Evolutionary conservation across 164 flowering plant genomes (phyloP).

Genomic region (Vitis labrusca): DNA sequence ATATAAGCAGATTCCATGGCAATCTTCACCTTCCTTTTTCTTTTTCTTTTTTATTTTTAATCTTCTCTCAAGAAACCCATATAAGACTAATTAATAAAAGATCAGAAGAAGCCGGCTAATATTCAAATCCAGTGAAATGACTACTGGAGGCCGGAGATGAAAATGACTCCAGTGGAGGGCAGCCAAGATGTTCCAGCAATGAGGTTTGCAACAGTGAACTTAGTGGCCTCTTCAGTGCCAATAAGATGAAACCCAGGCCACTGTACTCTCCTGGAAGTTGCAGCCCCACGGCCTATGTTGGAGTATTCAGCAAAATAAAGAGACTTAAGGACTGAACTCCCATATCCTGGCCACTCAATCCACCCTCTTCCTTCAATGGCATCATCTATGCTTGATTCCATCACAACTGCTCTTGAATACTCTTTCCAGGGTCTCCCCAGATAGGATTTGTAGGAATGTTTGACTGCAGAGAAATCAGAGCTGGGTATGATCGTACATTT

Average conservation of each 20-base stretch:
- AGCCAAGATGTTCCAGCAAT: constrained; percentile 42
- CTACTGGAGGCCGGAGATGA: constrained; percentile 25
- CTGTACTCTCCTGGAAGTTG: constrained; percentile 29
- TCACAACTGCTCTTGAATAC: constrained; percentile 48
- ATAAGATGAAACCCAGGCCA: constrained; percentile 50
- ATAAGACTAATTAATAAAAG: no score
- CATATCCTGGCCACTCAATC: constrained; percentile 37
- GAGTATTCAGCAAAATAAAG: constrained; percentile 46
- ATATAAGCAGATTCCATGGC: no score
- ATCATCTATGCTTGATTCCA: constrained; percentile 43
- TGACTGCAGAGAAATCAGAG: constrained; percentile 27
- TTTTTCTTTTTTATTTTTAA: no score
- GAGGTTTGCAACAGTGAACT: constrained; percentile 36
- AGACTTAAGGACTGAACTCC: constrained; percentile 13
- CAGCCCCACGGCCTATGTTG: constrained; percentile 44
- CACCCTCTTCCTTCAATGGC: constrained; percentile 36
- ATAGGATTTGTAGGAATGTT: constrained; percentile 26
- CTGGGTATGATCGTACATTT: constrained; percentile 24
- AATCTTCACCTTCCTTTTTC: no score
- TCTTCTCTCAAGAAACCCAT: not conserved
- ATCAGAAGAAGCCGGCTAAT: no score
- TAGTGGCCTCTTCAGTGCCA: constrained; percentile 27
- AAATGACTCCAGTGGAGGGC: constrained; percentile 40
- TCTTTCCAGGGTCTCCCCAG: constrained; percentile 56
- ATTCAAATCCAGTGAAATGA: no score